Base-by-base conservation (phyloP, 306 rosid species). In the Vachellia pachyceras region DNA sequence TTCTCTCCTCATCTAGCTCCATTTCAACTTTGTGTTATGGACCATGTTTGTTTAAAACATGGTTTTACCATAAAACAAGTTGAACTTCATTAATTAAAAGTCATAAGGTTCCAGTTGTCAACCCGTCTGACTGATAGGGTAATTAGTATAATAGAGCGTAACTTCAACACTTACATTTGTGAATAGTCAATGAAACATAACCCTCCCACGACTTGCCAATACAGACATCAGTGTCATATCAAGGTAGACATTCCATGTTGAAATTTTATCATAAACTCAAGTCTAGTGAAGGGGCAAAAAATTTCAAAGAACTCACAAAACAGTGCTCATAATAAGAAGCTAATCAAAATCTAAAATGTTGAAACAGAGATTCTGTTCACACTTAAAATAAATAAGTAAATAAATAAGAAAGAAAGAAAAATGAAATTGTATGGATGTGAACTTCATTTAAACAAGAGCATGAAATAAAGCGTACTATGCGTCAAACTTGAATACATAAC, bases 61-160 rank as follows among this genome's bases (percentile, higher is more conserved):
- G 58, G 52, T 63, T 60, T 75, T 61, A 40, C 22, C 68, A 67
- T 69, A 42, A 47, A 37, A 1, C 12, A 69, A 69, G 82, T 69
- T 58, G 67, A 58, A 68, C 36, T 41, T 22, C n/a, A n/a, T n/a
- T n/a, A 44, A 22, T 20, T 44, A 23, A 20, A 69, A 69, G 37
- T 49, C 10, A 69, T 69, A 37, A 44, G 37, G 39, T 20, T 10
- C 55, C 52, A 22, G n/a, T 11, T 69, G 15, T 69, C 74, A 69
- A 68, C 41, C 73, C 36, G 10, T 68, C 36, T 10, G 52, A 68
- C 23, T 20, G 25, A 36, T 15, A 6, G 46, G 37, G 25, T 8
- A 17, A 36, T 65, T 65, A n/a, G n/a, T n/a, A n/a, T n/a, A n/a
- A n/a, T n/a, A 15, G 46, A 18, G 23, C 49, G 74, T 20, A 36